Evolutionary conservation across 1,139 yeast genomes (phyloP), one percentile per base, ranked within the genome.

Genomic region (Chernovozyma aurita): DNA sequence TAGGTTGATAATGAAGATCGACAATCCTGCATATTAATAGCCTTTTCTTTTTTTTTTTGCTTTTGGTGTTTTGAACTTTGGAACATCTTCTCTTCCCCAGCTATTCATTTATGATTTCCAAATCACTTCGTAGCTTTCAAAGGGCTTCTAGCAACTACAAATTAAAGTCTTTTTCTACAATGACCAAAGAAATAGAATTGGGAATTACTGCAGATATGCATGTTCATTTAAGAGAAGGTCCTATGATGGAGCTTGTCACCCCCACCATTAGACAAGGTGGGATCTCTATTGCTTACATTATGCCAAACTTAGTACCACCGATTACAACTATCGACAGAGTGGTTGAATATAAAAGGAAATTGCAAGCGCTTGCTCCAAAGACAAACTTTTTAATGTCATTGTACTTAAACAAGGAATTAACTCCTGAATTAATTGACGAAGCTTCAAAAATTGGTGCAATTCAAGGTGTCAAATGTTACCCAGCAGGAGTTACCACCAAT

Each of bases 401-500:
- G 46, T 92, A 94, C 52, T 71, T 92, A 34, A 75, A 83, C 34
- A 78, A 75, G 37, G 85, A 79, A 1, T 68, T 92, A 46, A 85
- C 95, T 0, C 97, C 97, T 0, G 95, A 85, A 46, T 66, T 87
- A 31, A 80, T 92, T 40, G 78, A 75, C 38, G 75, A 78, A 48
- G 97, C 97, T 22, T 94, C 92, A n/a, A 59, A 70, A 41, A 55
- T 63, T 12, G 82, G 82, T 3, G 82, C 82, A 36, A 78, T 88
- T 28, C 80, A 84, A 28, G 95, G 95, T 40, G 85, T 88, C 45
- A 94, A 92, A 58, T 88, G 96, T 58, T 92, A 94, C 56, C 98
- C 98, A 22, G 97, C 97, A 1, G 99, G 99, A 33, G 99, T 94
- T 24, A 92, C 99, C 12, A 92, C 99, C 34, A 94, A 92, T 63